A percentile compares a stretch with the other conserved stretches of the same genome.
Evolutionary conservation across 2,329 filamentous ascomycete species (phyloP).

Genomic region (Colletotrichum melonis): DNA sequence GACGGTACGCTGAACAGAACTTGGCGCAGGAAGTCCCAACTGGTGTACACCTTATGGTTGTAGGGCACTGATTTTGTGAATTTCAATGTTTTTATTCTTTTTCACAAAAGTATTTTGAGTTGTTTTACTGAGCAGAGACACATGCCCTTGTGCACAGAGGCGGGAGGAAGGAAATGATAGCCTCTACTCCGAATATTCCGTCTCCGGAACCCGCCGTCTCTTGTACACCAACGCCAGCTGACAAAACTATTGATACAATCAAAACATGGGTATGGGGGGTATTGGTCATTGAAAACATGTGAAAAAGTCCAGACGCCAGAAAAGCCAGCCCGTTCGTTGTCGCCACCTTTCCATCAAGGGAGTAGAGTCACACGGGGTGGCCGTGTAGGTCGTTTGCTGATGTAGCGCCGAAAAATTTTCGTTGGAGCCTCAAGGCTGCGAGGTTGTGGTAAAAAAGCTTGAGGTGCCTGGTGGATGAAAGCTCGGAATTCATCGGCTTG

Average conservation of each 20-base stretch:
- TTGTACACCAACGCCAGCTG: conserved; percentile 15
- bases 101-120: background rate
- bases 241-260: background rate
- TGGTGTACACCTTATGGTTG: background rate
- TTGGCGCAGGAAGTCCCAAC: too few relatives aligned
- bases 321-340: background rate
- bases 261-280: conserved; percentile 27
- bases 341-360: background rate
- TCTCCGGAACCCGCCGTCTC: background rate
- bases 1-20: too few relatives aligned
- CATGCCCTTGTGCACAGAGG: background rate
- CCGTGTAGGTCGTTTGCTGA: background rate
- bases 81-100: background rate
- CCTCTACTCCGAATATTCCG: background rate
- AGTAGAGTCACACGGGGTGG: background rate
- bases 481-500: conserved; percentile 31
- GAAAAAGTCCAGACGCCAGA: background rate
- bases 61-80: background rate
- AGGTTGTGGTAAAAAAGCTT: background rate
- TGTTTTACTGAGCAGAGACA: background rate
- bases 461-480: background rate
- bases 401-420: conserved; percentile 15
- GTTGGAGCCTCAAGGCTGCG: conserved; percentile 16
- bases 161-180: too few relatives aligned
- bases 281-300: background rate